Evolutionary conservation across 805 yeast species (phyloP).

Genomic region (Lipomyces starkeyi): DNA sequence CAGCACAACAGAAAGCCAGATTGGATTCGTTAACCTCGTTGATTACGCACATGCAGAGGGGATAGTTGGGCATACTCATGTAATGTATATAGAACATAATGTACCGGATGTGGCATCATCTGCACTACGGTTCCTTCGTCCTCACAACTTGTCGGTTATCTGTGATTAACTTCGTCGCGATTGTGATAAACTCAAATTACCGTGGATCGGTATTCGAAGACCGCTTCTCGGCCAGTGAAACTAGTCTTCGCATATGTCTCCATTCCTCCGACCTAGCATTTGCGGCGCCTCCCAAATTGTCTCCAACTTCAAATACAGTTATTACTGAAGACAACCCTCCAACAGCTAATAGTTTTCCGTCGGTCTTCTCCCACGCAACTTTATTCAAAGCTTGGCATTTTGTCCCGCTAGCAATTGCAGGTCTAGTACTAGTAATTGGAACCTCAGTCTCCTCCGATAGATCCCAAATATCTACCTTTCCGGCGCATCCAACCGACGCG

Average conservation of each 20-base stretch:
- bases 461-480: conserved; percentile 51
- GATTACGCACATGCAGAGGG: conserved; percentile 10
- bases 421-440: conserved; percentile 40
- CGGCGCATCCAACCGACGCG: conserved; percentile 47
- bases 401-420: conserved; percentile 18
- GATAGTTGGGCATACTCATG: background rate
- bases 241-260: conserved; percentile 21
- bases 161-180: background rate
- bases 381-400: conserved; percentile 42
- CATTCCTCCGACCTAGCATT: conserved; percentile 29
- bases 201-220: background rate
- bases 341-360: conserved; percentile 42
- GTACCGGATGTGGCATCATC: background rate
- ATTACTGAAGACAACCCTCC: conserved; percentile 47
- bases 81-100: background rate
- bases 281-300: conserved; percentile 28
- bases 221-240: conserved; percentile 14
- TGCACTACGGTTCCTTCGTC: background rate
- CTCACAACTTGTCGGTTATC: no score
- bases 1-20: background rate
- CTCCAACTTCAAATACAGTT: conserved; percentile 43
- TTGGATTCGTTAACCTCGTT: conserved; percentile 8
- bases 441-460: conserved; percentile 43
- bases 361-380: conserved; percentile 44
- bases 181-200: background rate